Evolutionary conservation across 495 filamentous ascomycete genomes (phyloP).

Genomic region (Entonaema liquescens): DNA sequence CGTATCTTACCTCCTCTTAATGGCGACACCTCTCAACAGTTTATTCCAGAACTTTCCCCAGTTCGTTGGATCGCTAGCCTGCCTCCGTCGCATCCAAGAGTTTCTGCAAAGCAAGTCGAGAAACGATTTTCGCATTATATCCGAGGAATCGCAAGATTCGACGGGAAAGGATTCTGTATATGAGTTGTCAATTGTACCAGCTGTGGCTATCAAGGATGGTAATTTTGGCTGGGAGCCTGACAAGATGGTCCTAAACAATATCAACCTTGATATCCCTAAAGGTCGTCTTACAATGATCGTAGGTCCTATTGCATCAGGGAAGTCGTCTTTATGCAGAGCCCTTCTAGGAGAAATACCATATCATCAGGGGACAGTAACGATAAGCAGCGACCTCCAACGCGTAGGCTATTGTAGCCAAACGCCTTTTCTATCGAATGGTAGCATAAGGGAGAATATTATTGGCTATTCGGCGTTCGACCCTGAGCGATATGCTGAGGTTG

Average conservation of each 20-base stretch:
- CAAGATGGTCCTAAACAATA: slow-evolving; percentile 46
- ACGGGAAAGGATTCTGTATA: slow-evolving; percentile 2
- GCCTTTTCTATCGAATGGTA: slow-evolving; percentile 65
- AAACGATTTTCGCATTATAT: slow-evolving; percentile 25
- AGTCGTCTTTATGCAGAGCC: slow-evolving; percentile 59
- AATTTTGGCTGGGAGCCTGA: slow-evolving; percentile 56
- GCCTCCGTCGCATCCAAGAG: slow-evolving; percentile 66
- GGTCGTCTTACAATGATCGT: slow-evolving; percentile 53
- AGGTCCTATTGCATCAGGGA: slow-evolving; percentile 61
- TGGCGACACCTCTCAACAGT: slow-evolving; percentile 63
- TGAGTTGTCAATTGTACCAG: neutral
- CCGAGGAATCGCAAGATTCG: neutral
- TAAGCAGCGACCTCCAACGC: slow-evolving; percentile 5
- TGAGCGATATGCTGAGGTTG: slow-evolving; percentile 67
- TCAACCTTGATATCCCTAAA: slow-evolving; percentile 48
- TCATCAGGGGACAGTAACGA: slow-evolving; percentile 35
- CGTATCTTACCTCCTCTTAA: slow-evolving; percentile 66
- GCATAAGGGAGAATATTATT: slow-evolving; percentile 66
- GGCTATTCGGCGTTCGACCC: slow-evolving; percentile 61
- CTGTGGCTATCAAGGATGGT: slow-evolving; percentile 42
- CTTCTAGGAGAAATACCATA: slow-evolving; percentile 60
- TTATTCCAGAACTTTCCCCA: slow-evolving; percentile 66
- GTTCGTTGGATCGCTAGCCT: slow-evolving; percentile 63
- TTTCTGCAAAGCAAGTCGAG: slow-evolving; percentile 59
- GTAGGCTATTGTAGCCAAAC: slow-evolving; percentile 52